phyloP scores from a whole-genome alignment of 768 basidiomycete species.

The Glaciozyma antarctica region DNA sequence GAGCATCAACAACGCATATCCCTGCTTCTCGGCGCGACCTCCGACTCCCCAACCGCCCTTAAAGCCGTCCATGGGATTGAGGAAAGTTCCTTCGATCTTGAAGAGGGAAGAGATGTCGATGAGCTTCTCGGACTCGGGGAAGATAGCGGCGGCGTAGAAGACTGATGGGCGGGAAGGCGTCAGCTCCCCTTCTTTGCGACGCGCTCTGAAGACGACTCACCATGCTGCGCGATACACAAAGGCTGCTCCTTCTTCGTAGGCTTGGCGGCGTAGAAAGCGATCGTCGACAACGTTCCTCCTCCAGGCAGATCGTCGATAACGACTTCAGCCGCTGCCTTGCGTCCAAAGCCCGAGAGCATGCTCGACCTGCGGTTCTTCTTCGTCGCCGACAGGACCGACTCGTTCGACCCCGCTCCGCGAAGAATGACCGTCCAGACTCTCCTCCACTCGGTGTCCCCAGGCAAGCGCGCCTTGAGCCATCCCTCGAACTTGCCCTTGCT shows the following conservation, averaged over 20 bases:
- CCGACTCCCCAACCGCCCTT: conserved; percentile 47
- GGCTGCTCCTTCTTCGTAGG: conserved; percentile 19
- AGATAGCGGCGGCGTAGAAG: conserved; percentile 53
- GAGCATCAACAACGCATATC: conserved; percentile 85
- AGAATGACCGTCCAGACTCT: conserved; percentile 71
- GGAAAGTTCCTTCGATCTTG: conserved; percentile 75
- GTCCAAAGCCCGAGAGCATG: conserved; percentile 19
- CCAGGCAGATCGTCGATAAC: conserved; percentile 24
- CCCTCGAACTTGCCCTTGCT: conserved; percentile 67
- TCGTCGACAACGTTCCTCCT: conserved; percentile 38
- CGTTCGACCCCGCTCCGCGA: background rate
- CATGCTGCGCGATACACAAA: conserved; percentile 28
- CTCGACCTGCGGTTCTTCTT: conserved; percentile 17
- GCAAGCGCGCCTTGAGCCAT: conserved; percentile 77
- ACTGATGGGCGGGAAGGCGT: background rate
- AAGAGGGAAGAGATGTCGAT: conserved; percentile 81
- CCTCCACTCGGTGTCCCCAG: conserved; percentile 98
- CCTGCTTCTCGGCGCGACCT: conserved; percentile 51
- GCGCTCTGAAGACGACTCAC: background rate
- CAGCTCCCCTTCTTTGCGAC: no score
- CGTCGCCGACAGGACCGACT: background rate
- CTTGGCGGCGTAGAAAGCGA: conserved; percentile 49
- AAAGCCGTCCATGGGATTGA: conserved; percentile 17
- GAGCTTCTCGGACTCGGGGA: conserved; percentile 86
- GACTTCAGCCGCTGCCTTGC: conserved; percentile 7